Percentiles rank a stretch among this genome's conserved stretches.
phyloP scores from a whole-genome alignment of 2,329 filamentous ascomycete genomes.

The Zalaria obscura region DNA sequence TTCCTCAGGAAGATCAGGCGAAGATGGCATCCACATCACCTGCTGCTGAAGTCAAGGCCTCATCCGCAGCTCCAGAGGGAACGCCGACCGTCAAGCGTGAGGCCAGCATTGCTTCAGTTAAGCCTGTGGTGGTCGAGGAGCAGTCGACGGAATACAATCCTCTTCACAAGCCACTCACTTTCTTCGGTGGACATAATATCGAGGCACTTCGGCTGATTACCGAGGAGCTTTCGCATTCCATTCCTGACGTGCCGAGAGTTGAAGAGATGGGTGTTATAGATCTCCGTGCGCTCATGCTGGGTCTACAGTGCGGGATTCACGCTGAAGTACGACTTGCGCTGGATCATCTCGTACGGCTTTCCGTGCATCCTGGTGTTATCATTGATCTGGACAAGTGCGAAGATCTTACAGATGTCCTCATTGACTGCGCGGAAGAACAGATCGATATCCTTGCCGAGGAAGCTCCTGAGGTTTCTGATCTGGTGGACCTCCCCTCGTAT shows the following conservation, averaged over 20 bases:
- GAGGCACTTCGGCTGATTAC: constrained; percentile 50
- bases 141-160: constrained; percentile 5
- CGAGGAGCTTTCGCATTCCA: constrained; percentile 50
- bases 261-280: constrained; percentile 78
- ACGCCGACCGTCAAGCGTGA: constrained; percentile 7
- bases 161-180: constrained; percentile 10
- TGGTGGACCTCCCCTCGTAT: constrained; percentile 68
- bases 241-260: constrained; percentile 61
- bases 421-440: constrained; percentile 86
- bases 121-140: constrained; percentile 2
- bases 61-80: background rate
- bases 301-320: constrained; percentile 78
- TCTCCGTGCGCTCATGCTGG: constrained; percentile 76
- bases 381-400: constrained; percentile 64
- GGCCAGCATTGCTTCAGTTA: constrained; percentile 2
- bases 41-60: constrained; percentile 3
- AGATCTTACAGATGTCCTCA: constrained; percentile 72
- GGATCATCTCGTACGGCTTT: constrained; percentile 65
- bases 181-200: constrained; percentile 57
- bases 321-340: constrained; percentile 81
- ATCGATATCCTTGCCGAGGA: constrained; percentile 73
- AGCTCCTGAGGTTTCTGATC: constrained; percentile 73
- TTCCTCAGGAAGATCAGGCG: constrained; percentile 2
- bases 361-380: constrained; percentile 47
- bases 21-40: constrained; percentile 4